Conservation (phyloP, 371 early-diverging fungal genomes). For the Phascolomyces articulosus region DNA sequence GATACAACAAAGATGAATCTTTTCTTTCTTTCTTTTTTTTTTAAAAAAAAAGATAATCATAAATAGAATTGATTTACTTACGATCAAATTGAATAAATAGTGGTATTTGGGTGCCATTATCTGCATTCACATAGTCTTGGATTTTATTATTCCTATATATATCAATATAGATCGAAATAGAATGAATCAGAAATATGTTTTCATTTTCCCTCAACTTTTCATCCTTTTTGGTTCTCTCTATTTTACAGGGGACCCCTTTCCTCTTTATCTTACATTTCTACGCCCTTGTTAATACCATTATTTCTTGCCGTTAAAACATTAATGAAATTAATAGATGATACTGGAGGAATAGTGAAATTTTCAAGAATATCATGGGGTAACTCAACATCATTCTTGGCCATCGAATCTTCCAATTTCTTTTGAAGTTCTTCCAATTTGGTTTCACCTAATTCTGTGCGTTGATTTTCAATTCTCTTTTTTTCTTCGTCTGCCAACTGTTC, state of each 20-base stretch:
- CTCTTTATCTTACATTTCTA: neutral
- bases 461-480: slow-evolving; percentile 57
- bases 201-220: no score
- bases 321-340: slow-evolving; percentile 63
- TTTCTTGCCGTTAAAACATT: slow-evolving; percentile 61
- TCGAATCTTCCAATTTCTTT: slow-evolving; percentile 53
- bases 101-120: slow-evolving; percentile 52
- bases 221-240: no score
- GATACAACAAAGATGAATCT: no score
- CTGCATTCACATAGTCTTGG: slow-evolving; percentile 56
- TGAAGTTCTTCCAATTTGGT: slow-evolving; percentile 54
- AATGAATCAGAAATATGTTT: no score
- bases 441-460: slow-evolving; percentile 55
- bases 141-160: slow-evolving; percentile 48
- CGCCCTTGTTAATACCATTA: slow-evolving; percentile 26
- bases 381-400: slow-evolving; percentile 56
- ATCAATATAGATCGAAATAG: no score
- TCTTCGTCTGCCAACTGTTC: slow-evolving; percentile 59
- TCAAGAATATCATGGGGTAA: slow-evolving; percentile 64
- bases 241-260: no score
- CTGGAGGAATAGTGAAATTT: slow-evolving; percentile 61
- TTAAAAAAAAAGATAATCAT: neutral
- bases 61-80: slow-evolving; percentile 33
- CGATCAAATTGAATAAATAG: slow-evolving; percentile 69
- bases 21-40: neutral